phyloP scores from a whole-genome alignment of 2,329 filamentous ascomycete genomes.

The Sclerotinia glacialis region DNA sequence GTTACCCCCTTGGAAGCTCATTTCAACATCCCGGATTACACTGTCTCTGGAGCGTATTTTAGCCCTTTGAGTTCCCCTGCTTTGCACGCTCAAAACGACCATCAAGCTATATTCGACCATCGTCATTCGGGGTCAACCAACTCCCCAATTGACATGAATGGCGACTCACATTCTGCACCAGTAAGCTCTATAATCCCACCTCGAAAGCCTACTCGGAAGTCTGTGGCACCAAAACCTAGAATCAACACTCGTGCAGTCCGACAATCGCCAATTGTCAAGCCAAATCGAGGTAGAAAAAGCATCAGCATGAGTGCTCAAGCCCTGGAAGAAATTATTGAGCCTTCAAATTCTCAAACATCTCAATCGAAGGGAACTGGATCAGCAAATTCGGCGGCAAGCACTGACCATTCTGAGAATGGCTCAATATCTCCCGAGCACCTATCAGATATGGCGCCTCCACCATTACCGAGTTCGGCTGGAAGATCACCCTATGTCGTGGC shows the following conservation, averaged over 20 bases:
- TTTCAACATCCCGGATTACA: constrained; percentile 53
- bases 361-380: constrained; percentile 42
- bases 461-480: constrained; percentile 60
- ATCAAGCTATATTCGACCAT: constrained; percentile 42
- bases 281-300: constrained; percentile 46
- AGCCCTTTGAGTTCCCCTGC: constrained; percentile 81
- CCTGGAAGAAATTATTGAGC: constrained; percentile 41
- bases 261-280: constrained; percentile 44
- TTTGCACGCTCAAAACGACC: constrained; percentile 67
- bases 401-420: constrained; percentile 60
- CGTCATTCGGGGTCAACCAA: constrained; percentile 41
- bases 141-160: constrained; percentile 38
- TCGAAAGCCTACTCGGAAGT: constrained; percentile 33
- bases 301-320: constrained; percentile 44
- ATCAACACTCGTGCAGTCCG: constrained; percentile 37
- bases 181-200: constrained; percentile 29
- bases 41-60: constrained; percentile 70
- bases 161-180: constrained; percentile 34
- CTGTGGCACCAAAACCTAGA: constrained; percentile 28
- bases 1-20: constrained; percentile 75
- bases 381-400: constrained; percentile 36
- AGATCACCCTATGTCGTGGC: constrained; percentile 66
- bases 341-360: constrained; percentile 37
- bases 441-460: constrained; percentile 65
- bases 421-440: constrained; percentile 63